A percentile compares a stretch with the other conserved stretches of the same genome.
Conservation (phyloP, 2,329 filamentous ascomycete species). For the Pseudopithomyces maydicus region DNA sequence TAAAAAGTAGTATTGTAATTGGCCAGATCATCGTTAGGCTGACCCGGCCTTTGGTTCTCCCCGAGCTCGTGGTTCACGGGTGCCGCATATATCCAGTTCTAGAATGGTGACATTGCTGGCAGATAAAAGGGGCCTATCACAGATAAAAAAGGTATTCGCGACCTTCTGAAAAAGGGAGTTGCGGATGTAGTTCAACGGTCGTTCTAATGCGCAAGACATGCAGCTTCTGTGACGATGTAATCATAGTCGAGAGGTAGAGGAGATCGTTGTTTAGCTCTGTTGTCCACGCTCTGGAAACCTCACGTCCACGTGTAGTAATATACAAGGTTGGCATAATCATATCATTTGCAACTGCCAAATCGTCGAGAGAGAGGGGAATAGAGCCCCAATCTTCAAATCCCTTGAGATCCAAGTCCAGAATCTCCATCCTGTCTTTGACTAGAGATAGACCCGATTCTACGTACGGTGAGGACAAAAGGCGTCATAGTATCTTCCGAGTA, state of each 20-base stretch:
- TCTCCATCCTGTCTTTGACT: constrained; percentile 26
- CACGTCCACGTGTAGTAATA: constrained; percentile 17
- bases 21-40: too few relatives aligned
- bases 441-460: constrained; percentile 20
- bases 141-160: constrained; percentile 23
- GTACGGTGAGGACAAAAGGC: constrained; percentile 24
- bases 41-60: too few relatives aligned
- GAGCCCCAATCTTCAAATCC: constrained; percentile 24
- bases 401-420: constrained; percentile 23
- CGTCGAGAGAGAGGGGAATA: constrained; percentile 15
- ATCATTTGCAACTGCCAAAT: constrained; percentile 15
- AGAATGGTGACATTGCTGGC: constrained; percentile 21
- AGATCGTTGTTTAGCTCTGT: constrained; percentile 24
- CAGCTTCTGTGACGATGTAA: constrained; percentile 25
- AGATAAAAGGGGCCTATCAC: constrained; percentile 22
- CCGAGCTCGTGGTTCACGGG: too few relatives aligned
- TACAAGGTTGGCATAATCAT: constrained; percentile 15
- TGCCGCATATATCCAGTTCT: constrained; percentile 22
- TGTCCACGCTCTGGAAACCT: constrained; percentile 21
- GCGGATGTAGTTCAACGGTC: constrained; percentile 20
- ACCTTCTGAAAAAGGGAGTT: constrained; percentile 16
- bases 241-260: constrained; percentile 18
- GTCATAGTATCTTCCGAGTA: constrained; percentile 22
- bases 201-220: constrained; percentile 23
- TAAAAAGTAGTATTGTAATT: too few relatives aligned